These are phyloP conservation scores for Phialophora macrospora DNA, from an alignment of 2,329 filamentous ascomycete species.

Conservation along the genomic window DNA sequence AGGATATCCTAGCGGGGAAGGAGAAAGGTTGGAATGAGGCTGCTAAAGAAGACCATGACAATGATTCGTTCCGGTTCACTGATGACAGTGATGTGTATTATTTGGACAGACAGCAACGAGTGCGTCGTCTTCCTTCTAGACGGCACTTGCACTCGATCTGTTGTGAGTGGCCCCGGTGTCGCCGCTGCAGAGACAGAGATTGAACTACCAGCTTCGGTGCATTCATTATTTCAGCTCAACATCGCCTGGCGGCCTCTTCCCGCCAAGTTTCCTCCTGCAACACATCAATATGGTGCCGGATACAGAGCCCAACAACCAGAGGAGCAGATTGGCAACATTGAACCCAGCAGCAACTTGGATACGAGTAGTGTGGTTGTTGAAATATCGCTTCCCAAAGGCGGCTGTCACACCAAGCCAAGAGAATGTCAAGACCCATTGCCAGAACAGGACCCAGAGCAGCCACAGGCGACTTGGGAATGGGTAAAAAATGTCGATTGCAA, in stretches of 20 bases:
- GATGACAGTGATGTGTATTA: neutral
- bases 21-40: neutral
- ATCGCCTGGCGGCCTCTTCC: slow-evolving; percentile 14
- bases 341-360: slow-evolving; percentile 11
- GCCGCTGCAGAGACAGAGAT: neutral
- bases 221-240: neutral
- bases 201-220: neutral
- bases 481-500: slow-evolving; percentile 12
- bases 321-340: slow-evolving; percentile 16
- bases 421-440: slow-evolving; percentile 21
- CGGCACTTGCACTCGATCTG: neutral
- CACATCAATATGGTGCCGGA: slow-evolving; percentile 15
- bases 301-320: slow-evolving; percentile 10
- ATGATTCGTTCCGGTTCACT: neutral
- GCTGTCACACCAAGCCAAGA: slow-evolving; percentile 15
- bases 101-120: neutral
- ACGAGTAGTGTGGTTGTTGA: neutral
- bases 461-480: slow-evolving; percentile 17
- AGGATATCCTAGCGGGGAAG: neutral
- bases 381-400: slow-evolving; percentile 10
- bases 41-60: neutral
- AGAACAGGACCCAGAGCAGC: slow-evolving; percentile 16
- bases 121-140: neutral
- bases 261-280: slow-evolving; percentile 17
- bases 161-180: neutral